Evolutionary conservation across 305 asterid genomes (phyloP), one percentile per base, ranked within the genome.

Genomic region (Fraxinus dipetala): DNA sequence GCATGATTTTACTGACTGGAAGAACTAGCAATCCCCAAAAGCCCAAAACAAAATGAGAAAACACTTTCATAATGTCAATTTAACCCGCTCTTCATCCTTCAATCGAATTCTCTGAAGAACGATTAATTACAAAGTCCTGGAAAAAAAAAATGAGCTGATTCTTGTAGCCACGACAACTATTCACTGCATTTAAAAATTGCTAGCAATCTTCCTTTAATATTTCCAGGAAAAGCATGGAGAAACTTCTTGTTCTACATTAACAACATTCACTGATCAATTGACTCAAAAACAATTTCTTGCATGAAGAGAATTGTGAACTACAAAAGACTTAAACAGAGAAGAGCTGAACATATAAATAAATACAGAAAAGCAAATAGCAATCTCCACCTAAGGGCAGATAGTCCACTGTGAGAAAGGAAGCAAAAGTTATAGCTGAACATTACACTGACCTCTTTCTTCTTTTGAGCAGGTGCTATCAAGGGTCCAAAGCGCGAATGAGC

Each of bases 401-500:
- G 2, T 65, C 10, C 40, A 51, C 43, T 51, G 72, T 63, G 32
- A 24, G 72, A 40, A 32, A 54, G 65, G 72, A 78, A 79, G 36
- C 5, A 34, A 79, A 59, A 26, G 69, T 4, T 24, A 24, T 30
- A 63, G 16, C n/a, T 4, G 80, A 83, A 79, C 79, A 82, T n/a
- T 45, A 80, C 75, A 83, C 88, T 76, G 75, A 94, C 99, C 98
- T 92, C 98, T 90, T 93, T 94, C 90, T 93, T 95, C 85, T 94
- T 92, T 78, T 90, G 96, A 79, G 98, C 83, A 65, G 94, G 90
- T 81, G 92, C 87, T 82, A 93, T 77, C 79, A 94, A 84, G 72
- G 97, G 86, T 73, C 97, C 98, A 84, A 87, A 92, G 73, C 97
- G 97, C 72, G 96, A 86, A 92, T 95, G 97, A 35, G 94, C 84